Conservation (phyloP, 371 early-diverging fungal species). For the Sanchytrium tribonematis region DNA sequence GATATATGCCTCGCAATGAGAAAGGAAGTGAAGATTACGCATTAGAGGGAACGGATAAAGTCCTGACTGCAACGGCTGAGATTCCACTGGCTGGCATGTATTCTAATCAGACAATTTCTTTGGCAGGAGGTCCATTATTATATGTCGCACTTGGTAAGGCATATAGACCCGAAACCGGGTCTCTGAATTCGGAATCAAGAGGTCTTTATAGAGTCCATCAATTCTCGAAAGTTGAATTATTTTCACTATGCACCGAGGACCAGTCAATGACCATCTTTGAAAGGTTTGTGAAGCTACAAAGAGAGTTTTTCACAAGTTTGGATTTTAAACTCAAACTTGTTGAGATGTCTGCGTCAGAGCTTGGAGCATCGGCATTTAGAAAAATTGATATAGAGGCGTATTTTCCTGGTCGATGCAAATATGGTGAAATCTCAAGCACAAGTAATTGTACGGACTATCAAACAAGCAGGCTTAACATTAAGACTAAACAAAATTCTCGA, state of each 20-base stretch:
- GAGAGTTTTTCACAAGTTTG: conserved; percentile 38
- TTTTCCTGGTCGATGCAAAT: conserved; percentile 57
- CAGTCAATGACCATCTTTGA: conserved; percentile 34
- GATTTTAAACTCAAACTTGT: conserved; percentile 41
- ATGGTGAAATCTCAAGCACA: conserved; percentile 92
- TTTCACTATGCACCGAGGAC: conserved; percentile 36
- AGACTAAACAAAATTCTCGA: too few relatives aligned
- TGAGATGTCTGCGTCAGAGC: conserved; percentile 71
- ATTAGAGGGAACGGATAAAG: conserved; percentile 10
- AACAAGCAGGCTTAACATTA: too few relatives aligned
- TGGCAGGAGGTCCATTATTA: conserved; percentile 25
- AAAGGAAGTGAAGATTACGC: conserved; percentile 7
- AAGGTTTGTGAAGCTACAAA: conserved; percentile 39
- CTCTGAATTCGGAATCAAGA: conserved; percentile 43
- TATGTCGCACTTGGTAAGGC: conserved; percentile 51
- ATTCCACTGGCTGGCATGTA: conserved; percentile 66
- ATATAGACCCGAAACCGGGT: conserved; percentile 62
- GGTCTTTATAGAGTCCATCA: conserved; percentile 80
- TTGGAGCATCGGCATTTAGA: conserved; percentile 65
- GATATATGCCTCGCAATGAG: conserved; percentile 41
- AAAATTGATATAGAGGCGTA: conserved; percentile 85
- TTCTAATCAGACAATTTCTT: conserved; percentile 22
- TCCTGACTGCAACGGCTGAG: conserved; percentile 62
- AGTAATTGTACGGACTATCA: too few relatives aligned
- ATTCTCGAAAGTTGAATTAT: conserved; percentile 74